phyloP scores from a whole-genome alignment of 169 alveolate genomes.

The Cryptosporidium ryanae region DNA sequence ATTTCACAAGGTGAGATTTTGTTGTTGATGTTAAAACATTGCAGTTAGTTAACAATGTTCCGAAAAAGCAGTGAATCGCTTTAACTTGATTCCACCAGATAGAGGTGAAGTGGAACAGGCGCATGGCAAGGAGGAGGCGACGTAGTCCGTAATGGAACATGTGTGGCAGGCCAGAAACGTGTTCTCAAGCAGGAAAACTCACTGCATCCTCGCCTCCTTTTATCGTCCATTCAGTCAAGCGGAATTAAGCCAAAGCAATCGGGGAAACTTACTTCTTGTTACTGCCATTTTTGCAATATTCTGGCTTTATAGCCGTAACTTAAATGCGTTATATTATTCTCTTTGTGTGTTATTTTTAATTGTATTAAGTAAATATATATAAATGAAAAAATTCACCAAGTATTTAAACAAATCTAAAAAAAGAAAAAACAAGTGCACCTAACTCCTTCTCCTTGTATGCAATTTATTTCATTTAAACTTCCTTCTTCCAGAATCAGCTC shows the following conservation, averaged over 20 bases:
- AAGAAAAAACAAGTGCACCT: too few relatives aligned
- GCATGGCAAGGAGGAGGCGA: too few relatives aligned
- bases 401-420: neutral
- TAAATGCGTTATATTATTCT: neutral
- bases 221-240: too few relatives aligned
- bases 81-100: too few relatives aligned
- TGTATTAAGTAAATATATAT: neutral
- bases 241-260: neutral
- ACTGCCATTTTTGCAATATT: constrained; percentile 28
- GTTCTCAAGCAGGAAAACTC: too few relatives aligned
- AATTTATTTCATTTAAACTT: neutral
- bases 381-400: neutral
- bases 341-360: neutral
- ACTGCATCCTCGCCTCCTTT: too few relatives aligned
- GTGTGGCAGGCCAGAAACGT: too few relatives aligned
- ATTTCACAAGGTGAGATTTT: constrained; percentile 1
- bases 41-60: too few relatives aligned
- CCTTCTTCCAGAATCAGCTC: neutral
- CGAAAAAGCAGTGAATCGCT: too few relatives aligned
- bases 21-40: neutral
- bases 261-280: constrained; percentile 38
- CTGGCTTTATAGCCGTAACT: constrained; percentile 18
- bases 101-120: too few relatives aligned
- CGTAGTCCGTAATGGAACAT: too few relatives aligned
- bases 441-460: too few relatives aligned